Conservation (phyloP, 176 grass and related monocot genomes). For the Calamus simplicifolius region DNA sequence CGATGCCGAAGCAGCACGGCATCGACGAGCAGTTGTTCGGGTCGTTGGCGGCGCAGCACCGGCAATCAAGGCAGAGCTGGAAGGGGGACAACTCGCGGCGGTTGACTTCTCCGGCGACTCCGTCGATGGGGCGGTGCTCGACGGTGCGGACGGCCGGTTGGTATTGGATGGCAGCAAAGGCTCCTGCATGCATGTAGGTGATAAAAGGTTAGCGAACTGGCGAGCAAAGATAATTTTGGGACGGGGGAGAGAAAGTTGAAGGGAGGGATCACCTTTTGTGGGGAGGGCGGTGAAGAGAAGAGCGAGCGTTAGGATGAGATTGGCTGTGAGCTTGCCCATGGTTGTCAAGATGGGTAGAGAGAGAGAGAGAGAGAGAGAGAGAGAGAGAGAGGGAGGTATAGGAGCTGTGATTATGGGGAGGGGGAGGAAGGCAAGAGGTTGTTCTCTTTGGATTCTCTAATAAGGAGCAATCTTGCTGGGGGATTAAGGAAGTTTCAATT, state of each 20-base stretch:
- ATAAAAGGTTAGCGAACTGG: too few relatives aligned
- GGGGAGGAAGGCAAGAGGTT: too few relatives aligned
- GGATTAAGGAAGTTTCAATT: too few relatives aligned
- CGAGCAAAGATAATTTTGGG: too few relatives aligned
- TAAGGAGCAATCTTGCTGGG: too few relatives aligned
- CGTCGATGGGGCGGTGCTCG: background rate
- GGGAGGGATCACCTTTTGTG: background rate
- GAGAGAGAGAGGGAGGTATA: too few relatives aligned
- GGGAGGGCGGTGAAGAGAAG: background rate
- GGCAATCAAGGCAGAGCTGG: slow-evolving; percentile 59
- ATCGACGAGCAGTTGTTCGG: slow-evolving; percentile 38
- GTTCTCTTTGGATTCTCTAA: too few relatives aligned
- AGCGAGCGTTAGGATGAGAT: too few relatives aligned
- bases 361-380: too few relatives aligned
- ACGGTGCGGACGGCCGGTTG: background rate
- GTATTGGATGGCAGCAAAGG: background rate
- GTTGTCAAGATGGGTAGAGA: too few relatives aligned
- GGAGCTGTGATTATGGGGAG: too few relatives aligned
- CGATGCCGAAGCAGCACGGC: slow-evolving; percentile 74
- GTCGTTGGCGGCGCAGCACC: slow-evolving; percentile 44
- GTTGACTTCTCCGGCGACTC: background rate
- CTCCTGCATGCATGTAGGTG: background rate
- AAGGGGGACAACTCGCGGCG: slow-evolving; percentile 27
- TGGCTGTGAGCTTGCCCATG: too few relatives aligned
- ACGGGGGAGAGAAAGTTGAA: background rate